Percentiles rank a stretch among this genome's conserved stretches.
Conservation (phyloP, 345 rosid species). For the Nasturtium officinale region DNA sequence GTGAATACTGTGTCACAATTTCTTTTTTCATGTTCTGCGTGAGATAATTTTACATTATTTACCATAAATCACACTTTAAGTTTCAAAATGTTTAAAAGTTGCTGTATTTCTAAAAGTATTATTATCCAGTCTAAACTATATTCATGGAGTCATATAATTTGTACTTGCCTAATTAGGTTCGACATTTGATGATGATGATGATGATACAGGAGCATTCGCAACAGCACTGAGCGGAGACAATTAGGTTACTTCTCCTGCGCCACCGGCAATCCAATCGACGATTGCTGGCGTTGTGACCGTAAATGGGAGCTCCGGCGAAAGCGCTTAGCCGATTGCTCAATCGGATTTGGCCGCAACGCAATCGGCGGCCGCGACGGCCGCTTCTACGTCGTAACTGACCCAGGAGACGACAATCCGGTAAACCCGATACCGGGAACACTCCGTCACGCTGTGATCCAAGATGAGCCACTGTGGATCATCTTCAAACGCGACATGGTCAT, state of each 20-base stretch:
- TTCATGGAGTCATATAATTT: neutral
- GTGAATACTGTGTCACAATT: too few species aligned
- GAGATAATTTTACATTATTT: too few species aligned
- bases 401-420: slow-evolving; percentile 59
- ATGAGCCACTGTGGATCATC: slow-evolving; percentile 75
- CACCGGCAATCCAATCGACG: slow-evolving; percentile 81
- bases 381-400: slow-evolving; percentile 62
- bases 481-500: slow-evolving; percentile 82
- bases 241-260: slow-evolving; percentile 65
- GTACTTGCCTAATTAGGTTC: neutral
- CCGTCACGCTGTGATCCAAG: slow-evolving; percentile 83
- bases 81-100: too few species aligned
- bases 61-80: too few species aligned
- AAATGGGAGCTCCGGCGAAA: slow-evolving; percentile 59
- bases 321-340: slow-evolving; percentile 65
- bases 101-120: too few species aligned
- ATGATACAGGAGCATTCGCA: slow-evolving; percentile 61
- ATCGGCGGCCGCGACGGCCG: slow-evolving; percentile 78
- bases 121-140: too few species aligned
- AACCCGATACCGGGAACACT: slow-evolving; percentile 76
- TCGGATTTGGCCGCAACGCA: slow-evolving; percentile 83
- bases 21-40: too few species aligned
- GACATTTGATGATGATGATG: slow-evolving; percentile 5
- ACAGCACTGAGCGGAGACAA: slow-evolving; percentile 71
- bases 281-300: slow-evolving; percentile 80